Evolutionary conservation across 805 yeast species (phyloP), one percentile per base, ranked within the genome.

Genomic region (Suhomyces kilbournensis): DNA sequence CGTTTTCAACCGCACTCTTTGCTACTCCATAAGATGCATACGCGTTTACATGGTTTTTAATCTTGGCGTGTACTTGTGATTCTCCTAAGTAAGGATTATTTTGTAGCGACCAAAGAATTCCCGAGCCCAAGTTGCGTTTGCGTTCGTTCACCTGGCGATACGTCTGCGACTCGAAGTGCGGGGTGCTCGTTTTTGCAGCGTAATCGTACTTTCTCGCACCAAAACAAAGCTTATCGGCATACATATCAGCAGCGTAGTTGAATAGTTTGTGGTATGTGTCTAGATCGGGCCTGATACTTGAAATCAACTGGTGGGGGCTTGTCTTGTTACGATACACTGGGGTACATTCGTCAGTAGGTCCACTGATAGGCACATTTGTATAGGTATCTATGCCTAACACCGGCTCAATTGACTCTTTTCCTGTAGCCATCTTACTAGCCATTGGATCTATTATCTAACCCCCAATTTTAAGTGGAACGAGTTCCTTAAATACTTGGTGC

Each of bases 51-150:
- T 75, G 77, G 46, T 59, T 55, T 32, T 61, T 59, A 48, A 69
- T 67, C 54, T 66, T 62, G 56, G 55, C 17, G 64, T 74, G 65
- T 51, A 67, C 50, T 54, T 65, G 64, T 55, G 53, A 57, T 49
- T 56, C 44, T 10, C 45, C 47, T n/a, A 53, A 52, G 48, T 53
- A 66, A 3, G 65, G 66, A 40, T 64, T 63, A 40, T 60, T 57
- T 28, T 50, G 56, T 30, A 82, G 80, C 34, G 49, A 25, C 26
- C 51, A 50, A 38, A 61, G 35, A n/a, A 61, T 47, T 77, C 90
- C 91, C 10, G 85, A 65, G 4, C 88, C 91, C 26, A 83, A 70
- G 48, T 71, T 59, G 39, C 69, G 67, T 48, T 81, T 75, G 53
- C 82, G 69, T 26, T 62, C 56, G 15, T 75, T 74, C 23, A 81